phyloP scores from a whole-genome alignment of 352 stramenopile genomes.

The Pythium diclinum region DNA sequence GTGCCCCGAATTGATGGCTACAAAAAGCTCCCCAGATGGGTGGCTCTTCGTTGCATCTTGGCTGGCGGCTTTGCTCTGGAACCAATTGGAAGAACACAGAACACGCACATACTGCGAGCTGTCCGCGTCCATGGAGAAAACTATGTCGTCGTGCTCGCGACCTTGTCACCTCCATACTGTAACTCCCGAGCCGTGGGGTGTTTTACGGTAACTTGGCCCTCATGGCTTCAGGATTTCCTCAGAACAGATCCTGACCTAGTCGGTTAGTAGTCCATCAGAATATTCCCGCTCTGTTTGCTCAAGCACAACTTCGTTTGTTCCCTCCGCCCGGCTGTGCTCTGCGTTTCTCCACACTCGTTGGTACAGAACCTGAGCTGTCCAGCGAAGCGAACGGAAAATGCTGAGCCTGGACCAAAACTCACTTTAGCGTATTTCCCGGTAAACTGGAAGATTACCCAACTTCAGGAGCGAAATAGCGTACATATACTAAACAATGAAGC shows the following conservation, averaged over 20 bases:
- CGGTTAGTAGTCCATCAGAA: not conserved
- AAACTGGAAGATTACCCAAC: not conserved
- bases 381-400: too few species aligned
- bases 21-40: constrained; percentile 5
- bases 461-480: not conserved
- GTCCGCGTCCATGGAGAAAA: not conserved
- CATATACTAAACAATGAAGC: not conserved
- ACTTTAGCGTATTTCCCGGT: not conserved
- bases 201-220: not conserved
- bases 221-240: not conserved
- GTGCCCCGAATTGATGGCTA: constrained; percentile 4
- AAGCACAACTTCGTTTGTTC: not conserved
- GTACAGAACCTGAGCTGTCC: not conserved
- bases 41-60: constrained; percentile 4
- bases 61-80: not conserved
- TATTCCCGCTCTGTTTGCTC: not conserved
- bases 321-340: not conserved
- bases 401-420: not conserved
- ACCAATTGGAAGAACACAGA: constrained; percentile 5
- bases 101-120: not conserved
- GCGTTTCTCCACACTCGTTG: not conserved
- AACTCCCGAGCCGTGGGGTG: too few species aligned
- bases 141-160: not conserved
- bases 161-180: not conserved
- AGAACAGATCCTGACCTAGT: not conserved